Conservation (phyloP, 768 basidiomycete genomes). For the Boletus sp. region DNA sequence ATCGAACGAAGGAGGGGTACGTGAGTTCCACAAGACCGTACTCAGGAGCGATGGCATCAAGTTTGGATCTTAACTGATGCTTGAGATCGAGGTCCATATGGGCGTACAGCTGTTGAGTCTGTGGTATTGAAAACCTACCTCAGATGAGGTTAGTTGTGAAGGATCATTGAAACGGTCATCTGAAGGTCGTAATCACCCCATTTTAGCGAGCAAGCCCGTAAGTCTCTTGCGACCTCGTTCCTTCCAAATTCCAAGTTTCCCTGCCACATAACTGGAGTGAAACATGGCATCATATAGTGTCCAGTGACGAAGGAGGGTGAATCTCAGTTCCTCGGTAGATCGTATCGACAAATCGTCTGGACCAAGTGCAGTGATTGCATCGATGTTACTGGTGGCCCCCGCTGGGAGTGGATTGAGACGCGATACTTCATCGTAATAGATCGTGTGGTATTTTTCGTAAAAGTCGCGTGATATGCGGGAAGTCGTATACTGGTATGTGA, state of each 20-base stretch:
- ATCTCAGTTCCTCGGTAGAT: conserved; percentile 85
- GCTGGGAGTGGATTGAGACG: conserved; percentile 75
- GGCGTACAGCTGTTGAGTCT: conserved; percentile 89
- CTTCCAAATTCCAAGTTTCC: conserved; percentile 95
- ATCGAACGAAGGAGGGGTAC: conserved; percentile 91
- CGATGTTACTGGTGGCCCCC: conserved; percentile 34
- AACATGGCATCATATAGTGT: conserved; percentile 97
- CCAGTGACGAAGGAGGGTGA: conserved; percentile 97
- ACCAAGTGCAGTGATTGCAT: conserved; percentile 51
- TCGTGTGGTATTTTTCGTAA: conserved; percentile 78
- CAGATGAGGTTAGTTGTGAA: conserved; percentile 12
- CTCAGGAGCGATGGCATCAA: conserved; percentile 89
- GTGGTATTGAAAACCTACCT: conserved; percentile 83
- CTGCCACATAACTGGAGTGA: conserved; percentile 94
- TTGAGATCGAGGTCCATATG: conserved; percentile 99
- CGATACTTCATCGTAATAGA: conserved; percentile 90
- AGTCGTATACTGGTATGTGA: conserved; percentile 90
- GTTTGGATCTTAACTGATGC: conserved; percentile 69
- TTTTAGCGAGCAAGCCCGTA: conserved; percentile 92
- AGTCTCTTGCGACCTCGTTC: conserved; percentile 88
- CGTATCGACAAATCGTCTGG: conserved; percentile 87
- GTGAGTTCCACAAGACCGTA: conserved; percentile 92
- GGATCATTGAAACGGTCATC: background rate
- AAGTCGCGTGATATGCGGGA: conserved; percentile 82
- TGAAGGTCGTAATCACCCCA: conserved; percentile 67